Percentiles rank a stretch among this genome's conserved stretches.
Conservation (phyloP, 192 early-diverging fungal species). For the Chytriomyces confervae region DNA sequence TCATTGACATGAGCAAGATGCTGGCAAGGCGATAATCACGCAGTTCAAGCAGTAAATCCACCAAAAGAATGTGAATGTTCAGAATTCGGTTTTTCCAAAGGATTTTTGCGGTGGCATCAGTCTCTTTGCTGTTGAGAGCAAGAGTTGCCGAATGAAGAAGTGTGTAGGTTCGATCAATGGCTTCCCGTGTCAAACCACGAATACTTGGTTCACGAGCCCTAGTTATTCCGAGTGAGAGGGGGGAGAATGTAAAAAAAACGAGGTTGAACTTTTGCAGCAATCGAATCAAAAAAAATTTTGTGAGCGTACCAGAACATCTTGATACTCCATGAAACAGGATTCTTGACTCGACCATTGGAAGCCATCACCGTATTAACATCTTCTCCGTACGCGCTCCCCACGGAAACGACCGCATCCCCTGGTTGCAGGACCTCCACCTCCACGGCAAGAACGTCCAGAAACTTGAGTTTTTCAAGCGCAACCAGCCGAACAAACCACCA, state of each 20-base stretch:
- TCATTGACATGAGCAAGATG: slow-evolving; percentile 26
- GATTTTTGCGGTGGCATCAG: background rate
- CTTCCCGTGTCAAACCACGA: background rate
- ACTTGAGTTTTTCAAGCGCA: slow-evolving; percentile 43
- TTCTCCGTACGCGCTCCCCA: slow-evolving; percentile 29
- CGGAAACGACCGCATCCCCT: slow-evolving; percentile 12
- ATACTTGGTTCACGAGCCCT: slow-evolving; percentile 7
- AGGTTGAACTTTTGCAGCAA: background rate
- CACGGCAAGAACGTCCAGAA: slow-evolving; percentile 39
- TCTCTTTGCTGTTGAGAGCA: background rate
- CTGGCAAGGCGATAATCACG: slow-evolving; percentile 37
- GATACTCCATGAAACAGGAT: slow-evolving; percentile 37
- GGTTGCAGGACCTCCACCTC: slow-evolving; percentile 39
- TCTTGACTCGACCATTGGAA: slow-evolving; percentile 37
- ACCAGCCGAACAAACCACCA: slow-evolving; percentile 45
- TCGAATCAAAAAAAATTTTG: background rate
- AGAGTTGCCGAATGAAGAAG: background rate
- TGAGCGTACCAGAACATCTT: slow-evolving; percentile 26
- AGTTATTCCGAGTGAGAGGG: background rate
- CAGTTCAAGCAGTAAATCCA: slow-evolving; percentile 40
- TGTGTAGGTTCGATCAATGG: slow-evolving; percentile 2
- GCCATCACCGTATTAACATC: slow-evolving; percentile 38
- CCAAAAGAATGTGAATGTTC: slow-evolving; percentile 37
- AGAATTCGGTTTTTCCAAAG: background rate
- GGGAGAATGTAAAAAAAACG: background rate